Base-by-base conservation (phyloP, 2,329 filamentous ascomycete genomes). In the Scleromitrula shiraiana region DNA sequence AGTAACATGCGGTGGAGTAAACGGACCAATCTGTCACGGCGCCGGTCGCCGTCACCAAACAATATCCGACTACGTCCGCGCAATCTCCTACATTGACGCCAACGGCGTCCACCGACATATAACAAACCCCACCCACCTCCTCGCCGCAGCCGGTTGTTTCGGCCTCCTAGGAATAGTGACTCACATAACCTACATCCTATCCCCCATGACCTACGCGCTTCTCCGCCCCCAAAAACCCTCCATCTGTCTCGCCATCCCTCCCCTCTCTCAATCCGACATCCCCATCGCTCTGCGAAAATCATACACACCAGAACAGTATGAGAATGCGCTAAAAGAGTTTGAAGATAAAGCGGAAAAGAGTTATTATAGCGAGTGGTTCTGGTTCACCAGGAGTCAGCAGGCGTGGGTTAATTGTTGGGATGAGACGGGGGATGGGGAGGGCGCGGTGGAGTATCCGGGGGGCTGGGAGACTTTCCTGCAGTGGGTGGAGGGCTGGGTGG, bases 351-450 rank as follows among this genome's bases (percentile, higher is more conserved):
- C 68, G 12, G 56, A 56, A 0, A 64, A 68, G 24, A 63, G 68
- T 41, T 73, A 70, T 51, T 74, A 74, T 46, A 59, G 63, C 19
- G 71, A 75, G 53, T 74, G 69, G 69, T 74, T 74, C 54, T 75
- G 71, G 72, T 74, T 74, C 50, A 66, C 72, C 0, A 72, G 70
- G 46, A 66, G 68, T 17, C 62, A 67, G 41, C 62, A 68, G 35
- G 64, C 65, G 4, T 73, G 70, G 70, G 65, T 73, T 15, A 72
- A 74, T 52, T 69, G 65, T 20, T 74, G 70, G 70, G 67, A 72
- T 46, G 62, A 60, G 20, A 64, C 63, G 7, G 48, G 56, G 2
- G 65, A 70, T 36, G 23, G 52, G 7, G 52, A 51, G 1, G 63
- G 62, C 2, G 60, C 58, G 3, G 58, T 64, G 1, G 63, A 69